Conservation (phyloP, 768 basidiomycete species). For the Pulveroboletus sp. region DNA sequence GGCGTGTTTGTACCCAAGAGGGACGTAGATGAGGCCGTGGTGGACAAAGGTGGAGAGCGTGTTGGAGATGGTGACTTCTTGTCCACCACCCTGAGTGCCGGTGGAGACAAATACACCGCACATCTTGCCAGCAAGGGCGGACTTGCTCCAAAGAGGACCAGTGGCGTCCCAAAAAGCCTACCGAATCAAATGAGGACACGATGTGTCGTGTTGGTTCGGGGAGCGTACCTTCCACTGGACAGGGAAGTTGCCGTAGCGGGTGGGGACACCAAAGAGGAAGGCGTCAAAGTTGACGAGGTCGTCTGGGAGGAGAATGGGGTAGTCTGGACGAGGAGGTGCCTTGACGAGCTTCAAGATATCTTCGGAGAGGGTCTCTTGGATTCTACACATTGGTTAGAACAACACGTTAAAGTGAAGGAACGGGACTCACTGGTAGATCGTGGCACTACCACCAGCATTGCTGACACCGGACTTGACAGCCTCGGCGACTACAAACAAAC, state of each 20-base stretch:
- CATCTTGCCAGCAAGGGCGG: conserved; percentile 46
- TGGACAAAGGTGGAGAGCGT: conserved; percentile 49
- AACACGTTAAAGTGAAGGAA: background rate
- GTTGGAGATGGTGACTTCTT: conserved; percentile 38
- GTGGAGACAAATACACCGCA: conserved; percentile 46
- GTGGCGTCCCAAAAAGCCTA: conserved; percentile 50
- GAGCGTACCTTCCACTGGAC: conserved; percentile 56
- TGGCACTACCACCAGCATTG: conserved; percentile 40
- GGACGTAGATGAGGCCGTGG: conserved; percentile 53
- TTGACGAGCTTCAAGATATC: conserved; percentile 69
- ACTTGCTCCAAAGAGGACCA: conserved; percentile 43
- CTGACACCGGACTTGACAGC: conserved; percentile 40
- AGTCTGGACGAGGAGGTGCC: conserved; percentile 68
- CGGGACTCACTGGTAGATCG: conserved; percentile 45
- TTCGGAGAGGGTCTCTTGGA: conserved; percentile 77
- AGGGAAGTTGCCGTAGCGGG: conserved; percentile 48
- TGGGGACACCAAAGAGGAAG: conserved; percentile 43
- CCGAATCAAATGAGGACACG: conserved; percentile 19
- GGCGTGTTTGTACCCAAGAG: conserved; percentile 48
- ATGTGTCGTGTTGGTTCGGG: background rate
- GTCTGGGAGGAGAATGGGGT: conserved; percentile 35
- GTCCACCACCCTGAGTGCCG: conserved; percentile 48
- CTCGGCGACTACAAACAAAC: conserved; percentile 27
- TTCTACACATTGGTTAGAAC: conserved; percentile 36
- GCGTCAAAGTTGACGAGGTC: conserved; percentile 37